These are phyloP conservation scores for Casuarina glauca DNA, from an alignment of 306 rosid species.

Conservation along the genomic window DNA sequence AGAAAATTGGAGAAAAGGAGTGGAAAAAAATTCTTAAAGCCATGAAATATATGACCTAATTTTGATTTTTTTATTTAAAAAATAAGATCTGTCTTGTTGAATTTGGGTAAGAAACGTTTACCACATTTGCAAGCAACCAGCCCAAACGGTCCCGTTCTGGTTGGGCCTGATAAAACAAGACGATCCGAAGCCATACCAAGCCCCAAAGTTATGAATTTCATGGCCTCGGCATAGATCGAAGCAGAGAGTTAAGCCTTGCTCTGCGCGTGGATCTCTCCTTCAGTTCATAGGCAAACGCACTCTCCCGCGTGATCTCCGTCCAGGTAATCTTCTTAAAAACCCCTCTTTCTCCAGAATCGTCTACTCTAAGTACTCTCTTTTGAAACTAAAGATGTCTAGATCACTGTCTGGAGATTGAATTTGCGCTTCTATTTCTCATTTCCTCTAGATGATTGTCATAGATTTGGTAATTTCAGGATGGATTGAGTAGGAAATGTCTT, in stretches of 20 bases:
- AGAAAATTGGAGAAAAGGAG: too few relatives aligned
- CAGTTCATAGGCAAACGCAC: background rate
- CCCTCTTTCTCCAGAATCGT: background rate
- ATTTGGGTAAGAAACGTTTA: too few relatives aligned
- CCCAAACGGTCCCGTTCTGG: background rate
- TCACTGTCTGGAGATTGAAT: background rate
- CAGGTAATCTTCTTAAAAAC: conserved; percentile 9
- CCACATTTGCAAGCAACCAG: too few relatives aligned
- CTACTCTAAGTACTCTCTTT: background rate
- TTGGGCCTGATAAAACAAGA: background rate
- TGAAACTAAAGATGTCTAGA: background rate
- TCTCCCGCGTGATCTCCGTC: conserved; percentile 6
- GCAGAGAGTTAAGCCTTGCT: background rate
- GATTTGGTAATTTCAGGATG: background rate
- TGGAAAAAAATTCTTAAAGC: too few relatives aligned
- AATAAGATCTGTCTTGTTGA: too few relatives aligned
- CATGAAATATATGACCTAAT: too few relatives aligned
- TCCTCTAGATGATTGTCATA: background rate
- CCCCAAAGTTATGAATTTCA: background rate
- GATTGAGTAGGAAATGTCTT: background rate
- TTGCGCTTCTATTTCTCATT: background rate
- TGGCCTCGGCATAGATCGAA: conserved; percentile 25
- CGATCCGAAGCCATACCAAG: background rate
- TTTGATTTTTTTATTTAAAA: too few relatives aligned
- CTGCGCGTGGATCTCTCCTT: conserved; percentile 13